A percentile compares a stretch with the other conserved stretches of the same genome.
These are phyloP conservation scores for Arthrinium phaeospermum DNA, from an alignment of 2,329 filamentous ascomycete genomes.

Conservation along the genomic window DNA sequence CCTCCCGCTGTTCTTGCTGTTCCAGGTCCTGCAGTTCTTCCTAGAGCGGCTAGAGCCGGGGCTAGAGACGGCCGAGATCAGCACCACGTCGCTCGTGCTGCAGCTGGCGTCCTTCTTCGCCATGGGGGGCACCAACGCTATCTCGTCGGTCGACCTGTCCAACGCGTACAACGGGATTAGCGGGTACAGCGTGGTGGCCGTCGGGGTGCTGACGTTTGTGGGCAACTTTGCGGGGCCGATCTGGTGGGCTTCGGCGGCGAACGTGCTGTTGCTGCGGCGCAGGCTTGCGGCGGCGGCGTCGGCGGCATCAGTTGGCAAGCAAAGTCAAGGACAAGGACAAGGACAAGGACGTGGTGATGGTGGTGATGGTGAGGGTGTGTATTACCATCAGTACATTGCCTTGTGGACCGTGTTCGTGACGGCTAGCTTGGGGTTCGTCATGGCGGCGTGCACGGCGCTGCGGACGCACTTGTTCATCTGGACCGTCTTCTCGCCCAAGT, in stretches of 20 bases:
- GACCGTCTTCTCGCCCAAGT: constrained; percentile 98
- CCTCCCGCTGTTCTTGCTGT: constrained; percentile 81
- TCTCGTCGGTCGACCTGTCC: constrained; percentile 92
- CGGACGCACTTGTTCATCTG: constrained; percentile 95
- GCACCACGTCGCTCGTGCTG: constrained; percentile 74
- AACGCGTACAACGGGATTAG: constrained; percentile 93
- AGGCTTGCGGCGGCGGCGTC: constrained; percentile 19
- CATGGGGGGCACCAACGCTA: constrained; percentile 89
- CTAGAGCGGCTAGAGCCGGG: constrained; percentile 47
- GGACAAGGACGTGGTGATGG: constrained; percentile 17
- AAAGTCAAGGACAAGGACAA: constrained; percentile 20
- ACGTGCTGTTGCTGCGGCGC: constrained; percentile 59
- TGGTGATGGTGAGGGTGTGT: constrained; percentile 26
- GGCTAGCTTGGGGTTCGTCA: constrained; percentile 72
- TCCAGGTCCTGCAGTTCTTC: constrained; percentile 63
- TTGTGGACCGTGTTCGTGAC: constrained; percentile 75
- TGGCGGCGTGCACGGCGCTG: constrained; percentile 85
- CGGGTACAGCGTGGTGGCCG: constrained; percentile 78
- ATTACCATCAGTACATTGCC: constrained; percentile 55
- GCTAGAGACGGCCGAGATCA: constrained; percentile 63
- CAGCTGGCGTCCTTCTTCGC: constrained; percentile 88
- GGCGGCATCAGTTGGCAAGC: not conserved
- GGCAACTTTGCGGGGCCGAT: constrained; percentile 92
- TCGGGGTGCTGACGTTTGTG: constrained; percentile 83
- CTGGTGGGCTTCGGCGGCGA: constrained; percentile 79